These are phyloP conservation scores for Saturnispora gosingensis DNA, from an alignment of 805 yeast species.

Conservation along the genomic window DNA sequence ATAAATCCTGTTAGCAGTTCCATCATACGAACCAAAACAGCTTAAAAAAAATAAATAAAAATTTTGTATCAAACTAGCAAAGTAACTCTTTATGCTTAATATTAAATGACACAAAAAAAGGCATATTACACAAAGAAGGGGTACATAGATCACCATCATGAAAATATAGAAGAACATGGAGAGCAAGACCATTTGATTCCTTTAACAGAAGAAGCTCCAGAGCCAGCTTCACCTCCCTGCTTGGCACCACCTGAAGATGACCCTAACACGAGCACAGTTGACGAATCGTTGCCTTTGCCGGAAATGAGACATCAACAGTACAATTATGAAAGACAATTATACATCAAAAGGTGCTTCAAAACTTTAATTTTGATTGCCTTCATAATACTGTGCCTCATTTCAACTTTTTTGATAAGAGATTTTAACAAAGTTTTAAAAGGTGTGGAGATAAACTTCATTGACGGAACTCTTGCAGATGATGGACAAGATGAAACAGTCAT, in stretches of 20 bases:
- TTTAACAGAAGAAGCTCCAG: slow-evolving; percentile 1
- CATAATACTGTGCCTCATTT: neutral
- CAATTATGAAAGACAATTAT: neutral
- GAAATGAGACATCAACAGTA: slow-evolving; percentile 5
- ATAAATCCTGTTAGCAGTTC: neutral
- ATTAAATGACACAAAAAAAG: neutral
- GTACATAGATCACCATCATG: neutral
- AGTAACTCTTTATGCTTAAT: neutral
- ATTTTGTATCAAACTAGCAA: neutral
- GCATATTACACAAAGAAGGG: neutral
- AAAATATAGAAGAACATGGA: neutral
- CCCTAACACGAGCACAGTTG: slow-evolving; percentile 2
- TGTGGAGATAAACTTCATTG: neutral
- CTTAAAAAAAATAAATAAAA: neutral
- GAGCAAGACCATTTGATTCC: neutral
- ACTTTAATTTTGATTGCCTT: neutral
- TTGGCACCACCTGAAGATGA: neutral
- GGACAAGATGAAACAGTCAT: neutral
- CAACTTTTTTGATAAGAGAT: neutral
- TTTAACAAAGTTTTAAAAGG: neutral
- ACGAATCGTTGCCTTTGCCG: slow-evolving; percentile 4
- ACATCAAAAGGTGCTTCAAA: neutral
- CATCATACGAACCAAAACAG: neutral
- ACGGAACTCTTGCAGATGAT: neutral
- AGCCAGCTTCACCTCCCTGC: neutral